phyloP scores from a whole-genome alignment of 768 basidiomycete species.

The Mycena maculata region DNA sequence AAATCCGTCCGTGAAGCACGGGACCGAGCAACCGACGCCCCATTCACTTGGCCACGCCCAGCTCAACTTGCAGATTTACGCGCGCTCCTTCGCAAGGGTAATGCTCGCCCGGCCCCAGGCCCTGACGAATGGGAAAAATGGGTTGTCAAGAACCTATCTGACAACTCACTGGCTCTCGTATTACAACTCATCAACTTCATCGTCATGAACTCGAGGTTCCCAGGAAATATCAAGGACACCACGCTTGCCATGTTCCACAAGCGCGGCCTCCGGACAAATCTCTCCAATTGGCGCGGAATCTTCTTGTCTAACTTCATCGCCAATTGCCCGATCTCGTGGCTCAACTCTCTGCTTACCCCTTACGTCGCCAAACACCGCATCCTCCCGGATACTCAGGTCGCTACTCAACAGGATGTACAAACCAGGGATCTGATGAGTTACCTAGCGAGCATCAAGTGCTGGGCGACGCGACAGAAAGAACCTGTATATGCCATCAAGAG shows the following conservation, averaged over 20 bases:
- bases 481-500: constrained; percentile 38
- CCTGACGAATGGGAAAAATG: constrained; percentile 12
- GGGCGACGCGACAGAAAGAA: constrained; percentile 34
- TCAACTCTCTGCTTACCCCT: constrained; percentile 35
- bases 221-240: constrained; percentile 40
- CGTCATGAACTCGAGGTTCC: constrained; percentile 39
- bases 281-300: constrained; percentile 26
- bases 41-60: neutral
- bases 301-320: constrained; percentile 43
- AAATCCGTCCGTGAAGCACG: neutral
- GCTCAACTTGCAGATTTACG: neutral
- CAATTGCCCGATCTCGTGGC: constrained; percentile 30
- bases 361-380: constrained; percentile 37
- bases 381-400: constrained; percentile 42
- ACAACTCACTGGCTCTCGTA: constrained; percentile 19
- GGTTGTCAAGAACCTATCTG: neutral
- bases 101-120: neutral
- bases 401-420: constrained; percentile 44
- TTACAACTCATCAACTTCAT: constrained; percentile 44
- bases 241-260: constrained; percentile 45
- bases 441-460: constrained; percentile 36
- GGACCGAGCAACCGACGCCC: neutral
- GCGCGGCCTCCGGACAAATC: constrained; percentile 2
- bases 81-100: neutral
- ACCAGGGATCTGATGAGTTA: constrained; percentile 38